phyloP scores from a whole-genome alignment of 257 asterid genomes.

The Knoxia roxburghii region DNA sequence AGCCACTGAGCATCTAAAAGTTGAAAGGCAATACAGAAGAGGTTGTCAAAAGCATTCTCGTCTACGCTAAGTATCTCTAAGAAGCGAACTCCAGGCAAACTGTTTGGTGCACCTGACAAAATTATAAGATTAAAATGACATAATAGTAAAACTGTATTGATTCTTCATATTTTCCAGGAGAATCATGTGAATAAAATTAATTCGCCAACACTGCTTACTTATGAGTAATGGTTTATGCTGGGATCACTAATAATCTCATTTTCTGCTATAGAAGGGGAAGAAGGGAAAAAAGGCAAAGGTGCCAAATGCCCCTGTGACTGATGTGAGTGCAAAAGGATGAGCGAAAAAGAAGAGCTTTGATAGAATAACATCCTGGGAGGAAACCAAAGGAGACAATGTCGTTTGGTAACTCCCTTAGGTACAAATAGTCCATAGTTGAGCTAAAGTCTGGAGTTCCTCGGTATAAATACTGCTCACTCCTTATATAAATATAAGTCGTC shows the following conservation, averaged over 20 bases:
- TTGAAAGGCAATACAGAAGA: conserved; percentile 84
- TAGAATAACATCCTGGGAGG: background rate
- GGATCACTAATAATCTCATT: background rate
- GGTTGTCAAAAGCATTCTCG: conserved; percentile 86
- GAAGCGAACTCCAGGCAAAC: conserved; percentile 62
- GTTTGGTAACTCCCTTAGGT: background rate
- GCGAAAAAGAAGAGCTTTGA: background rate
- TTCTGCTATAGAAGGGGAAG: background rate
- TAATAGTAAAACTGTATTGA: too few relatives aligned
- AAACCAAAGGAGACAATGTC: background rate
- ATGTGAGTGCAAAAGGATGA: background rate
- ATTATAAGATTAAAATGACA: background rate
- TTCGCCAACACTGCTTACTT: background rate
- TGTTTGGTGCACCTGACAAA: conserved; percentile 60
- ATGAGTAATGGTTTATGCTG: background rate
- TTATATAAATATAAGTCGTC: too few relatives aligned
- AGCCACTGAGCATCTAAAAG: conserved; percentile 95
- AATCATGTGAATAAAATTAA: background rate
- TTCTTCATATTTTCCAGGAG: background rate
- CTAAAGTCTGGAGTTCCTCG: too few relatives aligned
- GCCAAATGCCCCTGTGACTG: background rate
- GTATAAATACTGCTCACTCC: too few relatives aligned
- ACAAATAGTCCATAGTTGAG: background rate
- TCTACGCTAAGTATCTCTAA: conserved; percentile 58
- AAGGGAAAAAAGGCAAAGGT: background rate